These are phyloP conservation scores for Moniliella sp. DNA, from an alignment of 1,284 basidiomycete genomes.

Conservation along the genomic window DNA sequence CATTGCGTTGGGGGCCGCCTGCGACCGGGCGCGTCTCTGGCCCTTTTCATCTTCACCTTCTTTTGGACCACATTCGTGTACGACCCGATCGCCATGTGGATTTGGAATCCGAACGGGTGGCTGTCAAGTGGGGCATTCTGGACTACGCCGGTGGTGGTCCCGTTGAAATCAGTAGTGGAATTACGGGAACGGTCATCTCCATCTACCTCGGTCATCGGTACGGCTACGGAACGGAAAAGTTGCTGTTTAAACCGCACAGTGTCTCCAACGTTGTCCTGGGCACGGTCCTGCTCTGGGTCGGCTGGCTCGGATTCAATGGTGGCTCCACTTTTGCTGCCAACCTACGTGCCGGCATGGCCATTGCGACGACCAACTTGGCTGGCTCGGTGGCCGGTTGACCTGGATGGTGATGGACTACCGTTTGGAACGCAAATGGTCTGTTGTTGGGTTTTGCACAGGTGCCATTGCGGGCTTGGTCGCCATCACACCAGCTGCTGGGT, in stretches of 20 bases:
- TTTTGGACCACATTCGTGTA: constrained; percentile 57
- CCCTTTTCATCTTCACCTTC: constrained; percentile 75
- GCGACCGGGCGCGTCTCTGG: constrained; percentile 64
- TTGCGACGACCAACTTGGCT: constrained; percentile 59
- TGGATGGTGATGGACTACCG: constrained; percentile 74
- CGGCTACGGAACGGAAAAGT: constrained; percentile 65
- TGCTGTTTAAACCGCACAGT: constrained; percentile 79
- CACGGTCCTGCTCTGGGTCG: constrained; percentile 72
- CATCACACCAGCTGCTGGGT: constrained; percentile 34
- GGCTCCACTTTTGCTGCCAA: constrained; percentile 71
- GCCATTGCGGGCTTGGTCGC: constrained; percentile 37
- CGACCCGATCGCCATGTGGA: constrained; percentile 40
- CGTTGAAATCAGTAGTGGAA: constrained; percentile 74
- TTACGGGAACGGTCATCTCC: constrained; percentile 67
- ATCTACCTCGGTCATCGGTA: constrained; percentile 69
- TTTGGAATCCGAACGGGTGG: constrained; percentile 78
- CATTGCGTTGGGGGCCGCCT: constrained; percentile 45
- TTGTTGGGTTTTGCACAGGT: constrained; percentile 21
- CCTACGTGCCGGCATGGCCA: constrained; percentile 60
- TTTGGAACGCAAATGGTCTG: constrained; percentile 57
- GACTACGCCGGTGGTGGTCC: constrained; percentile 84
- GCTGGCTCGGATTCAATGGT: constrained; percentile 86
- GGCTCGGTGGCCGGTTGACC: constrained; percentile 55
- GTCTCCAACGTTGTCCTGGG: constrained; percentile 72
- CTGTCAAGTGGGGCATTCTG: constrained; percentile 64